Evolutionary conservation across 106 monocot genomes (phyloP), one percentile per base, ranked within the genome.

Genomic region (Apostasia ramifera): DNA sequence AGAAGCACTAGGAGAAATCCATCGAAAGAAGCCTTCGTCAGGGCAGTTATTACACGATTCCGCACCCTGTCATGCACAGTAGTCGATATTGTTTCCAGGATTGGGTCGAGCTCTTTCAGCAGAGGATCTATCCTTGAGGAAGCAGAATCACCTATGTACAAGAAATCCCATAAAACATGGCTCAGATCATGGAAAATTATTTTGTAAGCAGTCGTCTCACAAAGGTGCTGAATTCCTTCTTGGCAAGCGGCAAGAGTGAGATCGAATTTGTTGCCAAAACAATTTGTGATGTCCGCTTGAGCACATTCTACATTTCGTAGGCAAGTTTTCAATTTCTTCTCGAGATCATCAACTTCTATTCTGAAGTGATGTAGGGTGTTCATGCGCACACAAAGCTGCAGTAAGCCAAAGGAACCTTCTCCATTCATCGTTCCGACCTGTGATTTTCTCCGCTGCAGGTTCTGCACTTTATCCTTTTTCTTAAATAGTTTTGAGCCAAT

Each of bases 301-400:
- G 97, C 89, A 5, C 82, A 85, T 83, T 89, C 89, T 8, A 77
- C 82, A 70, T 97, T 97, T 61, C 92, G 76, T 71, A 97, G 79
- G 68, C 79, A 81, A 12, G 87, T 87, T 64, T 78, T 81, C 43
- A 86, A 81, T 66, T 87, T 89, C 77, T 89, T 97, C 70, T 87
- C 92, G 47, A 92, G 38, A 53, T 81, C 90, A 44, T 92, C 97
- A 63, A 90, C 63, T 53, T 97, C 86, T 10, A 60, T 54, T 47
- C 80, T 67, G 50, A 97, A 75, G 66, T 92, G 87, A 63, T 97
- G 74, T 51, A 97, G 68, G 4, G 89, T 79, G 73, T 97, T 97
- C 82, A 97, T 81, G 45, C 97, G 80, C 38, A 89, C 84, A 66
- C 97, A 97, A 26, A 97, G 66, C 45, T 87, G 86, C 3, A 78